A percentile compares a stretch with the other conserved stretches of the same genome.
phyloP scores from a whole-genome alignment of 805 yeast genomes.

The Trichomonascus vanleenenianus region DNA sequence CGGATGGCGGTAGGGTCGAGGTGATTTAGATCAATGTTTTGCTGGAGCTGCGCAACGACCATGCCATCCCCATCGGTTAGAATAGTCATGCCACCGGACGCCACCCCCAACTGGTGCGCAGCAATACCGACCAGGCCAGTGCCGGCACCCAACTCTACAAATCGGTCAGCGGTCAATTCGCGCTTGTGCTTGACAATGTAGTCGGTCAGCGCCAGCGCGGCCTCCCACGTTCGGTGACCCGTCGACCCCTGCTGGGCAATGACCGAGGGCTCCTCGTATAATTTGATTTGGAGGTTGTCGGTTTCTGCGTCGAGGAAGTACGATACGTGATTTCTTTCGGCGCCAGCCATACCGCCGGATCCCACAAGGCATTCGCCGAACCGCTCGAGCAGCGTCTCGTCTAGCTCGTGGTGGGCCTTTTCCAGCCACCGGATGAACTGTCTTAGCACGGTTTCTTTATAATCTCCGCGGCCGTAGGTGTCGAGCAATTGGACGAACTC shows the following conservation, averaged over 20 bases:
- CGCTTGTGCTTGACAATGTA: conserved; percentile 30
- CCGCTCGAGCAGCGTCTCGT: conserved; percentile 2
- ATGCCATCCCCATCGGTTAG: conserved; percentile 65
- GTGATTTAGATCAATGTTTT: conserved; percentile 40
- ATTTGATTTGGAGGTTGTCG: not conserved
- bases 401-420: not conserved
- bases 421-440: conserved; percentile 11
- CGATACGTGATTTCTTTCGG: conserved; percentile 5
- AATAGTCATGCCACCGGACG: conserved; percentile 25
- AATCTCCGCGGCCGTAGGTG: conserved; percentile 5
- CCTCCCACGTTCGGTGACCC: conserved; percentile 92
- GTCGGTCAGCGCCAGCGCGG: conserved; percentile 59
- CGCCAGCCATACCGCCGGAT: conserved; percentile 4
- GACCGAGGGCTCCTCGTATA: conserved; percentile 16
- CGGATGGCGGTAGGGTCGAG: conserved; percentile 6
- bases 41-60: conserved; percentile 40
- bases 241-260: conserved; percentile 56
- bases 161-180: not conserved
- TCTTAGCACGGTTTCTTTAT: conserved; percentile 11
- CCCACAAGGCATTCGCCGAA: too few relatives aligned
- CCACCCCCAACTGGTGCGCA: conserved; percentile 12
- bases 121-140: conserved; percentile 70
- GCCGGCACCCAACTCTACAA: conserved; percentile 82
- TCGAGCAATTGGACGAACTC: conserved; percentile 3
- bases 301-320: not conserved